A percentile compares a stretch with the other conserved stretches of the same genome.
Evolutionary conservation across 129 eudicot species (phyloP).

Genomic region (Escallonia herrerae): DNA sequence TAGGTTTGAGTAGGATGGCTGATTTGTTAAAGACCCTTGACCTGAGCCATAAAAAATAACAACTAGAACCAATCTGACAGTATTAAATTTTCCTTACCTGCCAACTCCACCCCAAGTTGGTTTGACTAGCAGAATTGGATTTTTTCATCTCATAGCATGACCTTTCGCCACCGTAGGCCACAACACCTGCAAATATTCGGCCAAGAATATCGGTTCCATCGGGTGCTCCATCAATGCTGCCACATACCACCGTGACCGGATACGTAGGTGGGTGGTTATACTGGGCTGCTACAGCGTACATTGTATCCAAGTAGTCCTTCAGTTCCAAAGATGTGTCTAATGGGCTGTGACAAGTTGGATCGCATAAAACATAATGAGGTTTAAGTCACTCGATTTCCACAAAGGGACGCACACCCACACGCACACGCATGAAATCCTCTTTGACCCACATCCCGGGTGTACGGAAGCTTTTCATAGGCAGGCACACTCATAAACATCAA

Average conservation of each 20-base stretch:
- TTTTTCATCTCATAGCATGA: conserved; percentile 22
- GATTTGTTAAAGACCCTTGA: no score
- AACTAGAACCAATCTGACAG: no score
- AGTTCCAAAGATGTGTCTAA: conserved; percentile 29
- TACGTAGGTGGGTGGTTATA: conserved; percentile 44
- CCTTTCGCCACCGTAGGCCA: conserved; percentile 15
- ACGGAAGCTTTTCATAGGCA: no score
- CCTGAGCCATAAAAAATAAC: no score
- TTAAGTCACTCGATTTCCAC: neutral
- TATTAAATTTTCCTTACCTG: neutral
- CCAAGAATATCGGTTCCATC: conserved; percentile 42
- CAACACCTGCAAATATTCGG: conserved; percentile 43
- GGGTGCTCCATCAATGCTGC: conserved; percentile 50
- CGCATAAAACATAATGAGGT: neutral
- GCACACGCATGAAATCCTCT: no score
- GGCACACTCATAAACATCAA: no score
- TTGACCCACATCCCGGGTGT: no score
- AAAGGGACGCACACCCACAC: no score
- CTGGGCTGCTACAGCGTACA: conserved; percentile 48
- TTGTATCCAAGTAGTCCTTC: conserved; percentile 31
- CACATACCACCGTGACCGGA: conserved; percentile 45
- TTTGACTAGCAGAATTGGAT: conserved; percentile 8
- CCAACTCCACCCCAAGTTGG: conserved; percentile 36
- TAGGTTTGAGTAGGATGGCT: no score
- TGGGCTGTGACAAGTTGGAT: conserved; percentile 16